These are phyloP conservation scores for Biscogniauxia sp. DNA, from an alignment of 2,329 filamentous ascomycete genomes.

Conservation along the genomic window DNA sequence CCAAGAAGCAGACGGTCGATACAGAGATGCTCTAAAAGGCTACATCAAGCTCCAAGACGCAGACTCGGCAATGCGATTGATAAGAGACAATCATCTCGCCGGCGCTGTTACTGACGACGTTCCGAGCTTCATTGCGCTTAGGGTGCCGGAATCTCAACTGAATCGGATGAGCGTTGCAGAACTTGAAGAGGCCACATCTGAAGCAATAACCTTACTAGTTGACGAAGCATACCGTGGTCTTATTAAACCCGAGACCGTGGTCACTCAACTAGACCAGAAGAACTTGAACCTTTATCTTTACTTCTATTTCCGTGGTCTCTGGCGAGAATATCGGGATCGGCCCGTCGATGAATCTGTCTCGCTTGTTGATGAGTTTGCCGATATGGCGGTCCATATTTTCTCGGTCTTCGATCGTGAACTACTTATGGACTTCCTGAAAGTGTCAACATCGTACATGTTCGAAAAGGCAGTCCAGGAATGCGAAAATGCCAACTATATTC, in stretches of 20 bases:
- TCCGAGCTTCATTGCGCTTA: constrained; percentile 79
- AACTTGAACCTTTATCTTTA: constrained; percentile 75
- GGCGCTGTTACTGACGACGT: constrained; percentile 89
- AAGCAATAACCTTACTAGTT: constrained; percentile 82
- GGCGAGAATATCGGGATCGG: constrained; percentile 65
- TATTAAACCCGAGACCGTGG: constrained; percentile 73
- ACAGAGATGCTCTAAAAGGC: constrained; percentile 80
- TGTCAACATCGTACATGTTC: constrained; percentile 84
- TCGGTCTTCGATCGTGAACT: constrained; percentile 76
- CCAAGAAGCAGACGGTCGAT: constrained; percentile 76
- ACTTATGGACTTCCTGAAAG: constrained; percentile 83
- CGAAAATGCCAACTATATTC: constrained; percentile 75
- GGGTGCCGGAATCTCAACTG: constrained; percentile 72
- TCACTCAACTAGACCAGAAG: constrained; percentile 70
- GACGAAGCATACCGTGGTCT: constrained; percentile 89
- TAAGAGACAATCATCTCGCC: constrained; percentile 84
- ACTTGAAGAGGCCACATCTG: constrained; percentile 74
- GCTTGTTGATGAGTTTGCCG: constrained; percentile 82
- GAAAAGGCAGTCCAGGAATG: constrained; percentile 77
- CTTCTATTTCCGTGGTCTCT: constrained; percentile 86
- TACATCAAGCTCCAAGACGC: constrained; percentile 92
- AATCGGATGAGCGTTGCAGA: constrained; percentile 65
- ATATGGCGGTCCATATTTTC: constrained; percentile 83
- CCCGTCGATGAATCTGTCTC: constrained; percentile 59
- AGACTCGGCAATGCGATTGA: constrained; percentile 81